A percentile compares a stretch with the other conserved stretches of the same genome.
Conservation (phyloP, 305 asterid genomes). For the Solanum hybrid region DNA sequence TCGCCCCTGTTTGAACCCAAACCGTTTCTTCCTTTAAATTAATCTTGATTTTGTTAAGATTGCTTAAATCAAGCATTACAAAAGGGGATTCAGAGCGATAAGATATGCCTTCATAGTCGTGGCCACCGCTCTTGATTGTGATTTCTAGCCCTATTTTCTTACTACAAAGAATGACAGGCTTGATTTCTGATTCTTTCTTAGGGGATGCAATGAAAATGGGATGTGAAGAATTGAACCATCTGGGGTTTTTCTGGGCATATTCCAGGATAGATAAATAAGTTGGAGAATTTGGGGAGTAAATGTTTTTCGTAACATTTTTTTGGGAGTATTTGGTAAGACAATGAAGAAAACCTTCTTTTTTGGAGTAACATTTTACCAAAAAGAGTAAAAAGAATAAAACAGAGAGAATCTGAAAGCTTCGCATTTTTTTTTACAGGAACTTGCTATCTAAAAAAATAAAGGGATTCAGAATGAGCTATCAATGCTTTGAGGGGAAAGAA, state of each 20-base stretch:
- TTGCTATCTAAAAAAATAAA: background rate
- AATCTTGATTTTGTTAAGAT: background rate
- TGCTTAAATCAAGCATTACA: constrained; percentile 6
- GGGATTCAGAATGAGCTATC: background rate
- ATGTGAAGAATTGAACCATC: constrained; percentile 7
- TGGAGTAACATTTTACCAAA: background rate
- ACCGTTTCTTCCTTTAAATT: background rate
- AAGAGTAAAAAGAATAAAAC: background rate
- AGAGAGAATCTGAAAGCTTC: background rate
- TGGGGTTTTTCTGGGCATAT: constrained; percentile 2
- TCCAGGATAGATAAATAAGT: constrained; percentile 3
- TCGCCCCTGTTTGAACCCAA: constrained; percentile 13
- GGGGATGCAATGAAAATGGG: constrained; percentile 8
- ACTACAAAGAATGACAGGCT: background rate
- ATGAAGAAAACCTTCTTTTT: background rate
- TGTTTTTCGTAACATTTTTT: background rate
- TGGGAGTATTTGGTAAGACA: background rate
- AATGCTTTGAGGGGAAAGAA: background rate
- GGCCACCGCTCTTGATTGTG: constrained; percentile 2
- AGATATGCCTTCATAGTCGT: constrained; percentile 9
- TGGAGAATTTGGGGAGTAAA: background rate
- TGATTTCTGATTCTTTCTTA: constrained; percentile 7
- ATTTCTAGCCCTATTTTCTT: background rate
- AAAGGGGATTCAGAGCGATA: background rate
- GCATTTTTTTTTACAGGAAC: background rate